Percentiles rank a stretch among this genome's conserved stretches.
Evolutionary conservation across 2,329 filamentous ascomycete genomes (phyloP).

Genomic region (Calonectria multiphialidica): DNA sequence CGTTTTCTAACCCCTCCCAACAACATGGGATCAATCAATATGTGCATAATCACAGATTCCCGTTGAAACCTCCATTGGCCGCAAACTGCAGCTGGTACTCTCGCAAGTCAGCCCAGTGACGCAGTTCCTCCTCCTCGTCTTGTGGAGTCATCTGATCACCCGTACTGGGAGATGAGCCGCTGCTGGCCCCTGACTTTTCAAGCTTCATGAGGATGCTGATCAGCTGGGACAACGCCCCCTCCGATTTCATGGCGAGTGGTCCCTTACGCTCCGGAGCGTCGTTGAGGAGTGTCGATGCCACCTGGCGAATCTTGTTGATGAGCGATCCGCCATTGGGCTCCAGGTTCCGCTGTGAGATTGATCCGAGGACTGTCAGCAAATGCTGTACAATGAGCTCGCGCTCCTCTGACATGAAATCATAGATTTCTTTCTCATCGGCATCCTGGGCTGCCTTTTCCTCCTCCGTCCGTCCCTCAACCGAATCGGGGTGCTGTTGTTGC

Average conservation of each 20-base stretch:
- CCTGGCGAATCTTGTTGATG: conserved; percentile 88
- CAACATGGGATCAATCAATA: not conserved
- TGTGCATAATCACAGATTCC: conserved; percentile 33
- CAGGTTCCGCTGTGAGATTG: conserved; percentile 87
- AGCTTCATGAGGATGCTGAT: conserved; percentile 81
- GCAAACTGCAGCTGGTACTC: conserved; percentile 83
- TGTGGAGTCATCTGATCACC: conserved; percentile 60
- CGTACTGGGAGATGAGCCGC: conserved; percentile 43
- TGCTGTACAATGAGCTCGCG: conserved; percentile 86
- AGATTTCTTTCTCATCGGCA: conserved; percentile 61
- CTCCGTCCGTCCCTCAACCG: conserved; percentile 50
- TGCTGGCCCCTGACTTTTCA: conserved; percentile 69
- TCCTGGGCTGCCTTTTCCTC: conserved; percentile 53
- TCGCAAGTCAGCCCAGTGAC: conserved; percentile 82
- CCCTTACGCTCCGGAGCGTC: conserved; percentile 64
- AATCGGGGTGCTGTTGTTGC: conserved; percentile 52
- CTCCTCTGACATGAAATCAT: conserved; percentile 78
- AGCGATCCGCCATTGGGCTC: conserved; percentile 75
- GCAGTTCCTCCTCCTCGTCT: conserved; percentile 81
- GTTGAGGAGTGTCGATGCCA: conserved; percentile 83
- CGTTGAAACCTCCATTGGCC: conserved; percentile 69
- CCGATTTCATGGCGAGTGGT: conserved; percentile 66
- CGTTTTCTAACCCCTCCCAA: not conserved
- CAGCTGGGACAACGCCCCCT: conserved; percentile 79
- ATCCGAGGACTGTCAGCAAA: conserved; percentile 79